Evolutionary conservation across 352 stramenopile species (phyloP), one percentile per base, ranked within the genome.

Genomic region (Phytophthora gonapodyides): DNA sequence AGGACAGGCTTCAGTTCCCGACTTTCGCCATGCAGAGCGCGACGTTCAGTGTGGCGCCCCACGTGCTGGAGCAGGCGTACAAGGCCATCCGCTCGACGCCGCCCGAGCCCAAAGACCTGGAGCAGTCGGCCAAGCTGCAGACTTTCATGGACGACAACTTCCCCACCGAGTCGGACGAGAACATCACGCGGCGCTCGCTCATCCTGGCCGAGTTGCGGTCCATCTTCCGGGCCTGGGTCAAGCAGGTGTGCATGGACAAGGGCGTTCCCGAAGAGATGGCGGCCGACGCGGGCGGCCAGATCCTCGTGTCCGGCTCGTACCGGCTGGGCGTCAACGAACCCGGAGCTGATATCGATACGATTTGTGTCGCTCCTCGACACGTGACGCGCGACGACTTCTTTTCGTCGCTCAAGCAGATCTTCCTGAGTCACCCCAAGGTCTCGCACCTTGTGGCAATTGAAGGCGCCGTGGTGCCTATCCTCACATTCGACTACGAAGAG

Each of bases 401-500:
- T 71, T 85, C 84, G 50, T 93, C 85, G 44, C 73, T 97, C 13
- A 89, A 97, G 57, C 87, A 98, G 47, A 92, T 97, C 51, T 97
- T 99, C 45, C 67, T 95, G 30, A 76, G 83, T 42, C 82, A 99
- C 78, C 88, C 94, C 1, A 97, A 98, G 57, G 96, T 99, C 12
- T 94, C 82, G 3, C 59, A 78, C 56, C 66, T 96, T 16, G 84
- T 95, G 43, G 60, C 87, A 5, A 96, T 96, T 51, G 87, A 96
- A 65, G 85, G 86, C 44, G 95, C 96, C 1, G 87, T 97, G 15
- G 97, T 99, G 52, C 97, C 97, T 2, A 98, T 99, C 66, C 86
- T 99, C 44, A 99, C 97, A 13, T 99, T 99, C 67, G 97, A 99
- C 80, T 99, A 98, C 67, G 94, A 99, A 65, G 96, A 98, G 50